phyloP scores from a whole-genome alignment of 1,284 basidiomycete genomes.

The Abortiporus biennis region DNA sequence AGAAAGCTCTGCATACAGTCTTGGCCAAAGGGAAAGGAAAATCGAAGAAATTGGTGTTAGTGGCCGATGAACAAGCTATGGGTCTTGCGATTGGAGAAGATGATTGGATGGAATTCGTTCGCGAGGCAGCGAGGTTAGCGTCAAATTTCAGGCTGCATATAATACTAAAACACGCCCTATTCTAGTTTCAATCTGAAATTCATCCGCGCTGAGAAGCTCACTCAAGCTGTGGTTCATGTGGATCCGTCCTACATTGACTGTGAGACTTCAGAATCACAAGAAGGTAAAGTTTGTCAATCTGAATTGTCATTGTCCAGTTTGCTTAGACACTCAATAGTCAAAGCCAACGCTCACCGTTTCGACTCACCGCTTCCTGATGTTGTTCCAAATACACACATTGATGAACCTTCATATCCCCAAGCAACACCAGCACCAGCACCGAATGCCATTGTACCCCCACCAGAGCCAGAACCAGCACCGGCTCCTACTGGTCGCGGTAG shows the following conservation, averaged over 20 bases:
- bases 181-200: slow-evolving; percentile 25
- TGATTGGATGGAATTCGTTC: slow-evolving; percentile 44
- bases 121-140: slow-evolving; percentile 45
- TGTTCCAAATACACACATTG: slow-evolving; percentile 25
- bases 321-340: not conserved
- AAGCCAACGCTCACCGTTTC: slow-evolving; percentile 8
- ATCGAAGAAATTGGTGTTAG: slow-evolving; percentile 43
- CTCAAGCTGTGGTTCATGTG: slow-evolving; percentile 25
- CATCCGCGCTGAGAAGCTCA: slow-evolving; percentile 20
- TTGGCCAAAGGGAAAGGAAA: slow-evolving; percentile 40
- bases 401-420: slow-evolving; percentile 23
- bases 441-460: not conserved
- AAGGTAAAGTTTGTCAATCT: slow-evolving; percentile 13
- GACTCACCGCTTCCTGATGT: slow-evolving; percentile 22
- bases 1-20: slow-evolving; percentile 41
- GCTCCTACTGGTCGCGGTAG: slow-evolving; percentile 3
- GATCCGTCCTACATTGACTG: slow-evolving; percentile 25
- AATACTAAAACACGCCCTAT: not conserved
- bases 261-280: slow-evolving; percentile 4
- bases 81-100: slow-evolving; percentile 42
- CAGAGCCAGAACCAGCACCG: slow-evolving; percentile 1
- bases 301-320: not conserved
- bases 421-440: not conserved
- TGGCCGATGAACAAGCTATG: slow-evolving; percentile 43
- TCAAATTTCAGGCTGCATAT: not conserved